phyloP scores from a whole-genome alignment of 2,329 filamentous ascomycete genomes.

The Hymenoscyphus albidus region DNA sequence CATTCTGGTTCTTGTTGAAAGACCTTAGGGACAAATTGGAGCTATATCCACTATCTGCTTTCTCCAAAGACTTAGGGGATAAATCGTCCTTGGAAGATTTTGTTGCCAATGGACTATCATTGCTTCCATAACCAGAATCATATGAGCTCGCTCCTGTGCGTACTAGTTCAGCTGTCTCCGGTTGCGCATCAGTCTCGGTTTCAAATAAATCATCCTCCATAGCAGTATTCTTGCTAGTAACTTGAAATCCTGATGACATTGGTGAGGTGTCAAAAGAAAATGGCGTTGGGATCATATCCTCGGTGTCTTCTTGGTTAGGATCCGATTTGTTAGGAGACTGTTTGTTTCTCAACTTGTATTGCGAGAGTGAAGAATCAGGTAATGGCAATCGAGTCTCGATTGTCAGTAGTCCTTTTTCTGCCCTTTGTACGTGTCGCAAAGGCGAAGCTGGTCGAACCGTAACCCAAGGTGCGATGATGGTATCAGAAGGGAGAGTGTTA shows the following conservation, averaged over 20 bases:
- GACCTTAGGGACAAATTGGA: slow-evolving; percentile 57
- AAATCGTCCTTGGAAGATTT: slow-evolving; percentile 15
- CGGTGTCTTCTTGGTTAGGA: slow-evolving; percentile 25
- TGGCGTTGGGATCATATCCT: slow-evolving; percentile 33
- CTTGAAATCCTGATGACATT: slow-evolving; percentile 38
- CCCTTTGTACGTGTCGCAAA: slow-evolving; percentile 18
- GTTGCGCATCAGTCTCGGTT: slow-evolving; percentile 24
- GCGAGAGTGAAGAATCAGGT: slow-evolving; percentile 19
- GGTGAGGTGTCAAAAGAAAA: slow-evolving; percentile 37
- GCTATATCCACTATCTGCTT: slow-evolving; percentile 59
- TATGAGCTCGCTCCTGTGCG: slow-evolving; percentile 20
- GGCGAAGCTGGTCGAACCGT: slow-evolving; percentile 23
- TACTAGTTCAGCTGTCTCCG: slow-evolving; percentile 9
- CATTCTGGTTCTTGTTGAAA: slow-evolving; percentile 33
- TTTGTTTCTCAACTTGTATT: slow-evolving; percentile 22
- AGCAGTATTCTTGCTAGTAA: slow-evolving; percentile 47
- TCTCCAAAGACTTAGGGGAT: slow-evolving; percentile 43
- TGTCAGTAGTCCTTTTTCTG: slow-evolving; percentile 16
- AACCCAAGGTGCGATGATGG: slow-evolving; percentile 22
- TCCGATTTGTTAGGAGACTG: slow-evolving; percentile 26
- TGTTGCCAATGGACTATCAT: slow-evolving; percentile 8
- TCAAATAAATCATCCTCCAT: slow-evolving; percentile 47
- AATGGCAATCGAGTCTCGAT: slow-evolving; percentile 17
- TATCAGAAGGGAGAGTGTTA: slow-evolving; percentile 24
- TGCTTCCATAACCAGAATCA: slow-evolving; percentile 27